A percentile compares a stretch with the other conserved stretches of the same genome.
These are phyloP conservation scores for Vigna mungo DNA, from an alignment of 306 rosid species.

Conservation along the genomic window DNA sequence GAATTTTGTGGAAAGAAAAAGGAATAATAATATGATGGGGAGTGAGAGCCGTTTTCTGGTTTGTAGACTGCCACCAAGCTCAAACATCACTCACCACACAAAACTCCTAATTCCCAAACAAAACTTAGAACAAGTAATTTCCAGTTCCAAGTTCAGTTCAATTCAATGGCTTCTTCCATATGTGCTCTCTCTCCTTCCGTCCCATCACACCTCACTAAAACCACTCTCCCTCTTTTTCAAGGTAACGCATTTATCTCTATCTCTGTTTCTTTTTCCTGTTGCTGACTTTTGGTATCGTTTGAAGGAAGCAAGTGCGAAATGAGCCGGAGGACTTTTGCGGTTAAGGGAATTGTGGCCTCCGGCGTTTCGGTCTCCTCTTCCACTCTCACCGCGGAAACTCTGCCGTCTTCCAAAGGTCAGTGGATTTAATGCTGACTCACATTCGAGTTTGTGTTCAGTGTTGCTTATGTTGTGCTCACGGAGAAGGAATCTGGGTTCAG, in stretches of 20 bases:
- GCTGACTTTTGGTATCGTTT: conserved; percentile 35
- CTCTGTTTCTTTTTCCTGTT: not conserved
- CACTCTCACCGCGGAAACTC: conserved; percentile 57
- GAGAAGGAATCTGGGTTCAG: conserved; percentile 45
- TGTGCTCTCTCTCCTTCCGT: conserved; percentile 52
- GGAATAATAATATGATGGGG: not conserved
- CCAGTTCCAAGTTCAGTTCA: not conserved
- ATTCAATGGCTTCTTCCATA: conserved; percentile 65
- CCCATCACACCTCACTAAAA: conserved; percentile 55
- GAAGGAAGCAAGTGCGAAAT: conserved; percentile 85
- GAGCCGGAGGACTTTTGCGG: conserved; percentile 66
- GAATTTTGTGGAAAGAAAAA: not conserved
- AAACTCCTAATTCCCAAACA: not conserved
- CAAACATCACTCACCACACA: conserved; percentile 51
- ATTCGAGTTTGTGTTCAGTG: not conserved
- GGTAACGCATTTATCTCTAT: conserved; percentile 24
- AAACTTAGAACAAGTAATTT: not conserved
- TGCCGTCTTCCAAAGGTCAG: conserved; percentile 62
- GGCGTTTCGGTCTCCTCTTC: conserved; percentile 75
- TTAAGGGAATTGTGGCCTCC: conserved; percentile 77
- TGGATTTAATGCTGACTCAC: not conserved
- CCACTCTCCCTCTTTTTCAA: conserved; percentile 52
- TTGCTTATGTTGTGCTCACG: conserved; percentile 1
- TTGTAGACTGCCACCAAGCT: conserved; percentile 61
- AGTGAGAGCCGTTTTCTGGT: conserved; percentile 37